These are phyloP conservation scores for Russula sp. DNA, from an alignment of 768 basidiomycete genomes.

Conservation along the genomic window DNA sequence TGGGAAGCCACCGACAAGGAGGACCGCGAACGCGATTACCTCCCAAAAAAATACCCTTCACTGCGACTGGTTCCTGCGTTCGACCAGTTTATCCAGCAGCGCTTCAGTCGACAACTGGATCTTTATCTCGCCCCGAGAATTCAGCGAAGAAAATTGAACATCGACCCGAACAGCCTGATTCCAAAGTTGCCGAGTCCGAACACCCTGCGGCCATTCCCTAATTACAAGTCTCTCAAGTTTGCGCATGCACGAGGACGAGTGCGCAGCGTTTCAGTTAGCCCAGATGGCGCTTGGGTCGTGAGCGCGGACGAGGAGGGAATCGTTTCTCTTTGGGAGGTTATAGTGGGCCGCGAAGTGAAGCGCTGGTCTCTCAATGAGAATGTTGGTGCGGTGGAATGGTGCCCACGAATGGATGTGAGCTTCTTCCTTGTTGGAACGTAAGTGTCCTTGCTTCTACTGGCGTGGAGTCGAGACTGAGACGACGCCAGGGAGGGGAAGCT, in stretches of 20 bases:
- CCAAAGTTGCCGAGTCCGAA: slow-evolving; percentile 91
- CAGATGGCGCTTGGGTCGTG: slow-evolving; percentile 85
- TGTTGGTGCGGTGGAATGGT: slow-evolving; percentile 88
- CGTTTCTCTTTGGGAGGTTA: slow-evolving; percentile 87
- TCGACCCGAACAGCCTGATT: slow-evolving; percentile 85
- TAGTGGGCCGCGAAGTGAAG: slow-evolving; percentile 81
- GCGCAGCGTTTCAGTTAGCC: slow-evolving; percentile 71
- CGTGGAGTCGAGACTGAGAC: neutral
- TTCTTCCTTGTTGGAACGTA: slow-evolving; percentile 78
- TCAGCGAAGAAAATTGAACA: slow-evolving; percentile 78
- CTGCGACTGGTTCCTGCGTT: slow-evolving; percentile 91
- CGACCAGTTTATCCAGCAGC: slow-evolving; percentile 84
- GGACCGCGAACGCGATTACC: slow-evolving; percentile 83
- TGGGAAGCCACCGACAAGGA: slow-evolving; percentile 83
- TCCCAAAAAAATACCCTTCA: slow-evolving; percentile 79
- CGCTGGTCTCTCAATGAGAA: slow-evolving; percentile 77
- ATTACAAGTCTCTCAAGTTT: slow-evolving; percentile 67
- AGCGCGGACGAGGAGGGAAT: slow-evolving; percentile 88
- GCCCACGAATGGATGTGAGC: slow-evolving; percentile 73
- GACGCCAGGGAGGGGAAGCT: slow-evolving; percentile 65
- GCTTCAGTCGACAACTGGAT: slow-evolving; percentile 90
- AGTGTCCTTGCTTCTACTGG: slow-evolving; percentile 29
- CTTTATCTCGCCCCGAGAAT: slow-evolving; percentile 94
- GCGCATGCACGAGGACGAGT: slow-evolving; percentile 60
- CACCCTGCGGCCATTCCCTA: slow-evolving; percentile 92